These are phyloP conservation scores for Apiotrichum mycotoxinovorans DNA, from an alignment of 1,284 basidiomycete genomes.

Conservation along the genomic window DNA sequence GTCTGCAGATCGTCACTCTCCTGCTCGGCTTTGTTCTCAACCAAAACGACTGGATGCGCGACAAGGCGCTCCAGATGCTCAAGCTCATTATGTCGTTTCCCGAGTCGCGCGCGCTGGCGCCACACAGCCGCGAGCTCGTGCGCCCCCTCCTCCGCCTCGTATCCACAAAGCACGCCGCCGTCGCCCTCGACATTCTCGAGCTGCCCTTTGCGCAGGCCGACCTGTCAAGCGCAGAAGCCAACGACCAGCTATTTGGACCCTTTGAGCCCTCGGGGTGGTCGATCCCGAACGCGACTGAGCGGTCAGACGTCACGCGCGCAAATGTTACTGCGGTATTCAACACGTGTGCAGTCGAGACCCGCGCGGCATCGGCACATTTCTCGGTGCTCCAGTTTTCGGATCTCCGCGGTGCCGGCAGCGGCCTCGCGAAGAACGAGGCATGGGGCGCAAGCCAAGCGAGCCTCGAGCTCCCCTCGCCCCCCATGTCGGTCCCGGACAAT, in stretches of 20 bases:
- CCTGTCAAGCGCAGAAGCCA: slow-evolving; percentile 68
- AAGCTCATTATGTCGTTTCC: slow-evolving; percentile 83
- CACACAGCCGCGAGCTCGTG: slow-evolving; percentile 76
- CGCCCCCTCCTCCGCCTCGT: slow-evolving; percentile 85
- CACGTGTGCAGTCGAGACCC: slow-evolving; percentile 65
- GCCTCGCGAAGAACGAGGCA: neutral
- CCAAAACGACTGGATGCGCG: slow-evolving; percentile 72
- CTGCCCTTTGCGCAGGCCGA: slow-evolving; percentile 73
- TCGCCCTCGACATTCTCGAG: slow-evolving; percentile 87
- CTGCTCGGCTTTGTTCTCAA: slow-evolving; percentile 85
- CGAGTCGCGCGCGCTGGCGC: slow-evolving; percentile 69
- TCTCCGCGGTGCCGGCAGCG: slow-evolving; percentile 15
- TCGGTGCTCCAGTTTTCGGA: slow-evolving; percentile 48
- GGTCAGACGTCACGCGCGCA: slow-evolving; percentile 63
- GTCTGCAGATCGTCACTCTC: slow-evolving; percentile 73
- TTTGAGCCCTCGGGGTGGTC: slow-evolving; percentile 82
- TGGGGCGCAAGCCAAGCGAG: slow-evolving; percentile 25
- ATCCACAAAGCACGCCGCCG: slow-evolving; percentile 74
- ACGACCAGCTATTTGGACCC: slow-evolving; percentile 84
- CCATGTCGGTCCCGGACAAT: slow-evolving; percentile 60
- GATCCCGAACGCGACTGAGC: slow-evolving; percentile 63
- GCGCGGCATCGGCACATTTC: slow-evolving; percentile 50
- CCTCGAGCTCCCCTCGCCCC: slow-evolving; percentile 57
- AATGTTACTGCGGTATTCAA: slow-evolving; percentile 81
- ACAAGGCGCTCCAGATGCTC: slow-evolving; percentile 79